Evolutionary conservation across 129 eudicot species (phyloP).

Genomic region (Centrapalus pauciflorus): DNA sequence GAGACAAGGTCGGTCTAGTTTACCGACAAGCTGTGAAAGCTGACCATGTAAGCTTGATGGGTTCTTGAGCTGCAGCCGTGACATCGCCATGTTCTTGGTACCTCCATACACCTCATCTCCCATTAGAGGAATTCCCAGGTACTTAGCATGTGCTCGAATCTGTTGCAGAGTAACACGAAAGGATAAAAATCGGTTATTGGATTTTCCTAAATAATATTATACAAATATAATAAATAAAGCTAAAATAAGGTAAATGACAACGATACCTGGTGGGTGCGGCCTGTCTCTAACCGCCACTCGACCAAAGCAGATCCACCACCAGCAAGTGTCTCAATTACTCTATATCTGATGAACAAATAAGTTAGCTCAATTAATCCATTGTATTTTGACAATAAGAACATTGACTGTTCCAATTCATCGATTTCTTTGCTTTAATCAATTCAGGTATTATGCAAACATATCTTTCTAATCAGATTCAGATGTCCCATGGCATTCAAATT

Average conservation of each 20-base stretch:
- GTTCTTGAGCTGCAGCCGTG: constrained; percentile 57
- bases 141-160: constrained; percentile 96
- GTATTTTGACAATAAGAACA: neutral
- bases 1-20: constrained; percentile 77
- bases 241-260: neutral
- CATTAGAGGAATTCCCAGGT: constrained; percentile 74
- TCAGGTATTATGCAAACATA: neutral
- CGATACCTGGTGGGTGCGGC: constrained; percentile 91
- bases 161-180: constrained; percentile 20
- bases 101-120: constrained; percentile 98
- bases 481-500: neutral
- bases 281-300: constrained; percentile 95
- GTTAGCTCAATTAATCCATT: neutral
- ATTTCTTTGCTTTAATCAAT: neutral
- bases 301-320: constrained; percentile 91
- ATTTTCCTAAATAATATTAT: neutral
- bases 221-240: neutral
- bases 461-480: neutral
- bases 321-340: constrained; percentile 83
- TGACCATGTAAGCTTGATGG: constrained; percentile 41
- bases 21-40: constrained; percentile 47
- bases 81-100: constrained; percentile 72
- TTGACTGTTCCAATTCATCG: neutral
- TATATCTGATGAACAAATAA: constrained; percentile 51
- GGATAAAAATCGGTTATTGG: neutral